Evolutionary conservation across 2,329 filamentous ascomycete genomes (phyloP).

Genomic region (Pseudocercospora fuligena): DNA sequence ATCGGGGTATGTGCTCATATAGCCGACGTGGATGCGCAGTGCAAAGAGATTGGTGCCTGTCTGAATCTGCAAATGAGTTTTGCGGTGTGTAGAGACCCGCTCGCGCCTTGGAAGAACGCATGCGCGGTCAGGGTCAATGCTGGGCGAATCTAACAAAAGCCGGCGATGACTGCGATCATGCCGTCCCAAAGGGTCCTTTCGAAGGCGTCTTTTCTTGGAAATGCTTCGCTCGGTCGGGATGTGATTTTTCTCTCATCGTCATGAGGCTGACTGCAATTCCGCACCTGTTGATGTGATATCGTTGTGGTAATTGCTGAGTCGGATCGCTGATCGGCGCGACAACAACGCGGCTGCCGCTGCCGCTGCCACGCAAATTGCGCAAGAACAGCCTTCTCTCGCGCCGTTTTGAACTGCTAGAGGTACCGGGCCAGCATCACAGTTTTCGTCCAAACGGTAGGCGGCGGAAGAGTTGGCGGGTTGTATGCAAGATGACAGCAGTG

Average conservation of each 20-base stretch:
- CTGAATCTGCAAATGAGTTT: not conserved
- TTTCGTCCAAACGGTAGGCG: not conserved
- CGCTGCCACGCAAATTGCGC: not conserved
- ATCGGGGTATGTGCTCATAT: constrained; percentile 12
- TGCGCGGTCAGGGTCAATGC: not conserved
- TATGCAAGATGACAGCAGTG: not conserved
- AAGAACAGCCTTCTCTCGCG: not conserved
- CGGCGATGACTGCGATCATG: constrained; percentile 1
- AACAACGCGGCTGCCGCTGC: not conserved
- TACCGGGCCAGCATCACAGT: not conserved
- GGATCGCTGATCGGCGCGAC: not conserved
- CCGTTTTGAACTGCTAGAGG: not conserved
- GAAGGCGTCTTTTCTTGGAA: not conserved
- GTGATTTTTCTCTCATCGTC: not conserved
- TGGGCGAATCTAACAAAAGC: constrained; percentile 11
- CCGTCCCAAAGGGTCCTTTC: not conserved
- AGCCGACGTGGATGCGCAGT: constrained; percentile 16
- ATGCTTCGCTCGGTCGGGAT: not conserved
- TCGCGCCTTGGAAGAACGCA: constrained; percentile 4
- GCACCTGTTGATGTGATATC: not conserved
- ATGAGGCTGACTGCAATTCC: not conserved
- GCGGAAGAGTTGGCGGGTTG: not conserved
- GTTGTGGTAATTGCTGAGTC: not conserved
- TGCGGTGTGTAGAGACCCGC: not conserved
- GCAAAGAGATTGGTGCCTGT: constrained; percentile 14